Evolutionary conservation across 495 filamentous ascomycete genomes (phyloP), one percentile per base, ranked within the genome.

Genomic region (Thozetella sp.): DNA sequence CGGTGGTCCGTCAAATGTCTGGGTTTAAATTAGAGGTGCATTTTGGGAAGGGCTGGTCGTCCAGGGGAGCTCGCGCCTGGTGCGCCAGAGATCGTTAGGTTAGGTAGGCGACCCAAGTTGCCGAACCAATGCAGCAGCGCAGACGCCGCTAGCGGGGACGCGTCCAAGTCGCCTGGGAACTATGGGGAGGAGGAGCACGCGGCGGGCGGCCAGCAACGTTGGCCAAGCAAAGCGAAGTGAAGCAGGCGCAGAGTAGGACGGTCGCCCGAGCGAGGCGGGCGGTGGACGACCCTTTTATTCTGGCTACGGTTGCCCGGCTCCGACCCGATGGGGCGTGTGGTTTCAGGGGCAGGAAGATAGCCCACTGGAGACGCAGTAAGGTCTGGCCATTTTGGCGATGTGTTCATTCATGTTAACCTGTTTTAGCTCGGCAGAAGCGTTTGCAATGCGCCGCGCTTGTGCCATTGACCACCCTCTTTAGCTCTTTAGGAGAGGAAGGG

Each of bases 21-120:
- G 43, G 43, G 43, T 48, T 37, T 48, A 48, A 48, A 48, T 48
- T 48, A 48, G 43, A 48, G 43, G 43, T 48, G 43, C 43, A 48
- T 48, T 48, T 48, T 48, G n/a, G 43, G 43, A 4, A 10, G 20
- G 43, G 43, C 43, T 48, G 43, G 43, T 48, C 10, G 43, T 48
- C n/a, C 43, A 48, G 43, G 43, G 43, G 43, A 48, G 43, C 43
- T 48, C 3, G 43, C 3, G 43, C 43, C n/a, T 11, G 4, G 43
- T 48, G 43, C 43, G 43, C 43, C 43, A 48, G n/a, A 48, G 10
- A 37, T 15, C 15, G 6, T 6, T 15, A 6, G 15, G 30, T 37
- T 37, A 37, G 30, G 6, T 37, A 15, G 30, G 30, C 30, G 30
- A 37, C 30, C 30, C 6, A 37, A 37, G 30, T 15, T 48, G 43